phyloP scores from a whole-genome alignment of 495 filamentous ascomycete genomes.

The Aspergillus biplanus region DNA sequence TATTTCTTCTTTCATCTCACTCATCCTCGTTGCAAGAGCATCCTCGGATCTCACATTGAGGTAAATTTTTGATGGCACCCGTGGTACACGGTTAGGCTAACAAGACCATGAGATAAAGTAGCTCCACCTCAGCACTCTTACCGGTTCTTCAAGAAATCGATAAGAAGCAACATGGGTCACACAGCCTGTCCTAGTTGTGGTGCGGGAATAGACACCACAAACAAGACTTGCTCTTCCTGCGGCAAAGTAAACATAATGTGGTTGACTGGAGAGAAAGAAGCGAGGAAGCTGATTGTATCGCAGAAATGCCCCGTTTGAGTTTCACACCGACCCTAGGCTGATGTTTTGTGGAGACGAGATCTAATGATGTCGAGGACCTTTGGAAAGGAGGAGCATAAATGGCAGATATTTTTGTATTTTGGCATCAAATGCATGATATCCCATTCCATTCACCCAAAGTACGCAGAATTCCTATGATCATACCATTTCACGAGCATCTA shows the following conservation, averaged over 20 bases:
- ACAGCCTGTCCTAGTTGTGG: slow-evolving; percentile 39
- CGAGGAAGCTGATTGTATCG: slow-evolving; percentile 3
- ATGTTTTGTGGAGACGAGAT: background rate
- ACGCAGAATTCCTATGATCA: slow-evolving; percentile 6
- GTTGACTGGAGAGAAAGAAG: background rate
- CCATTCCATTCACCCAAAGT: background rate
- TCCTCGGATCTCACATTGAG: background rate
- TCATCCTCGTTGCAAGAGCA: background rate
- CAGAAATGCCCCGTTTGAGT: slow-evolving; percentile 38
- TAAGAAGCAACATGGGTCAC: slow-evolving; percentile 23
- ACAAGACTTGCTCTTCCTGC: slow-evolving; percentile 41
- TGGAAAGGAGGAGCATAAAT: too few species aligned
- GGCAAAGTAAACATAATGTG: slow-evolving; percentile 32
- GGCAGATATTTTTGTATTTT: background rate
- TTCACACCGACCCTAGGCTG: background rate
- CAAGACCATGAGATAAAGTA: background rate
- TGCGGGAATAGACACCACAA: slow-evolving; percentile 31
- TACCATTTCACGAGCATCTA: slow-evolving; percentile 13
- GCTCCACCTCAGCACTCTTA: background rate
- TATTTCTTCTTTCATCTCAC: background rate
- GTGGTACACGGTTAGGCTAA: background rate
- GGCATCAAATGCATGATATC: slow-evolving; percentile 24
- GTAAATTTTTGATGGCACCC: background rate
- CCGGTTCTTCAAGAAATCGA: background rate
- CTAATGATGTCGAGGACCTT: too few species aligned